Conservation (phyloP, 2,329 filamentous ascomycete genomes). For the Monosporascus sp. region DNA sequence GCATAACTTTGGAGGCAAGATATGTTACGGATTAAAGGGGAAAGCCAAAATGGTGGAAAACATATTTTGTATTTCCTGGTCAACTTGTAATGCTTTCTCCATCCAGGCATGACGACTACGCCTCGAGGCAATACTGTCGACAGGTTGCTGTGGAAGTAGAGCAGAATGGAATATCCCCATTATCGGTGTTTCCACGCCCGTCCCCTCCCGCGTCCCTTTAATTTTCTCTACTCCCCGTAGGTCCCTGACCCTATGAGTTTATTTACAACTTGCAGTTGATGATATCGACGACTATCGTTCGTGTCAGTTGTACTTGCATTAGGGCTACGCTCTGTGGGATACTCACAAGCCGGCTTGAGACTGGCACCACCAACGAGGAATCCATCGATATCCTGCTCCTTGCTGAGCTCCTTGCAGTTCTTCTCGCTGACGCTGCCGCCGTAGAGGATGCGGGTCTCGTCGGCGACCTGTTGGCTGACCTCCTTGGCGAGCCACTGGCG, state of each 20-base stretch:
- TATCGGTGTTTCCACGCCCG: neutral
- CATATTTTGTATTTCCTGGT: neutral
- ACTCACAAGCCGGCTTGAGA: conserved; percentile 91
- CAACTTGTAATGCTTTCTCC: neutral
- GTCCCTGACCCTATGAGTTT: neutral
- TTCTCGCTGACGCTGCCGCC: conserved; percentile 96
- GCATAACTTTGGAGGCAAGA: neutral
- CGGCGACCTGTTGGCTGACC: conserved; percentile 69
- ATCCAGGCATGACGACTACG: neutral
- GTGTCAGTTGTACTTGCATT: conserved; percentile 1
- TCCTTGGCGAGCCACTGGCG: conserved; percentile 80
- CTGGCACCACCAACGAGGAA: conserved; percentile 96
- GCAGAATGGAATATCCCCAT: neutral
- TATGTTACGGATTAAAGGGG: too few species aligned
- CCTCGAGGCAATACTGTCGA: neutral
- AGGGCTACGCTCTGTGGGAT: neutral
- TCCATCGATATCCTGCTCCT: conserved; percentile 92
- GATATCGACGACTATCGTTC: conserved; percentile 49
- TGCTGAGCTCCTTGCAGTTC: conserved; percentile 91
- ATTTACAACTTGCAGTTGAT: conserved; percentile 52
- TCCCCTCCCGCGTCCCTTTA: neutral
- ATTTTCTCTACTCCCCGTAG: conserved; percentile 3
- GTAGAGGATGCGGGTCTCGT: conserved; percentile 91
- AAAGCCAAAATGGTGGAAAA: neutral
- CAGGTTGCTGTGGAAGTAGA: neutral